Evolutionary conservation across 768 basidiomycete genomes (phyloP), one percentile per base, ranked within the genome.

Genomic region (Thelephora aurantiotincta): DNA sequence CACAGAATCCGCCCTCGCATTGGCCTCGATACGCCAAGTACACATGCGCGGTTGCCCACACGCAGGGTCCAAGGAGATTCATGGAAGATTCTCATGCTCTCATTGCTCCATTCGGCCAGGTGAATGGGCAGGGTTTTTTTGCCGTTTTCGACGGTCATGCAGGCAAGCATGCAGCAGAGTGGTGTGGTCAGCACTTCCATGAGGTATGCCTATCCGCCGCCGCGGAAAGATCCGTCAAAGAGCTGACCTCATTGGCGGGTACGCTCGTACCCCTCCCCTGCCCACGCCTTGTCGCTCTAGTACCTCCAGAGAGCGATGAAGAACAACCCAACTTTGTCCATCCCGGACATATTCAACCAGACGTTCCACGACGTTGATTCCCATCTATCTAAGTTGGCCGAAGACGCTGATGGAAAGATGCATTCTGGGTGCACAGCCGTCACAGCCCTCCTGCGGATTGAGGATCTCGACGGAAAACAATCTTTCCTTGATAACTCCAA

Each of bases 71-170:
- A 47, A 71, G 96, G 51, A 72, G 94, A 53, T 88, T 84, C 44
- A 98, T 98, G 96, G 96, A 98, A 65, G 96, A 98, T 61, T 79
- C 90, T 6, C 92, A 98, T 62, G 90, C 91, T 19, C 96, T 97
- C 58, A 80, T 98, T 50, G 85, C 93, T 52, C 93, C 98, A 61
- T 99, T 87, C 62, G 91, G 80, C 34, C 77, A 80, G 33, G 71
- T 98, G 16, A 78, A 83, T 38, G 96, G 96, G 0, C 96, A 99
- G 61, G 96, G 93, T 6, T 98, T 96, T 71, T 98, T 94, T 62
- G 94, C 94, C 5, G 80, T 99, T 41, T 99, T 98, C 57, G 96
- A 99, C 57, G 96, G 96, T 2, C 96, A 99, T 61, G 96, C 96
- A 1, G 96, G 96, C 14, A 98, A 94, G 62, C 89, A 97, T 57